Conservation (phyloP, 441 rosid species). For the Lepidium campestre region DNA sequence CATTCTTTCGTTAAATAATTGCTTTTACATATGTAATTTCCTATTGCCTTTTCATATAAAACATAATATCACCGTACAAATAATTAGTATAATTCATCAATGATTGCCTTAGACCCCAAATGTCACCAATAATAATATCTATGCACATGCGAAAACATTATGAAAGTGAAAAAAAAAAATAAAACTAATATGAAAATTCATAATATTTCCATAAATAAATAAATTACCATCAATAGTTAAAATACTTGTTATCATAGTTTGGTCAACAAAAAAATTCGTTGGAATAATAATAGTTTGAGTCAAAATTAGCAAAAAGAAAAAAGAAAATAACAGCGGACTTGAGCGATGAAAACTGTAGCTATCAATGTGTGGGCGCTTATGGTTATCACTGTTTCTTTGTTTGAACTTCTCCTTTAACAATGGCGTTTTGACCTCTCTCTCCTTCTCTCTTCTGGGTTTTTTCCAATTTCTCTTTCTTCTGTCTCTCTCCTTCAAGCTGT, state of each 20-base stretch:
- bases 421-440: conserved; percentile 33
- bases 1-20: too few species aligned
- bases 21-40: too few species aligned
- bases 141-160: conserved; percentile 24
- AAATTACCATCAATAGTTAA: neutral
- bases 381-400: conserved; percentile 33
- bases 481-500: conserved; percentile 38
- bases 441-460: conserved; percentile 36
- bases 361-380: conserved; percentile 41
- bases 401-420: conserved; percentile 35
- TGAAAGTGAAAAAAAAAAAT: neutral
- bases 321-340: conserved; percentile 36
- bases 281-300: conserved; percentile 11
- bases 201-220: neutral
- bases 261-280: conserved; percentile 6
- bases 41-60: neutral
- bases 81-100: conserved; percentile 15
- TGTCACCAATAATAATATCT: conserved; percentile 1
- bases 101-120: conserved; percentile 24
- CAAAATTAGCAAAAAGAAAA: conserved; percentile 6
- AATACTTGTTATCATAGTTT: conserved; percentile 8
- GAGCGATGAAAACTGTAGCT: conserved; percentile 56
- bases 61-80: neutral
- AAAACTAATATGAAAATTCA: neutral
- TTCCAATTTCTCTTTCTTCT: conserved; percentile 26